phyloP scores from a whole-genome alignment of 345 rosid species.

The Eucalyptus cloeziana region DNA sequence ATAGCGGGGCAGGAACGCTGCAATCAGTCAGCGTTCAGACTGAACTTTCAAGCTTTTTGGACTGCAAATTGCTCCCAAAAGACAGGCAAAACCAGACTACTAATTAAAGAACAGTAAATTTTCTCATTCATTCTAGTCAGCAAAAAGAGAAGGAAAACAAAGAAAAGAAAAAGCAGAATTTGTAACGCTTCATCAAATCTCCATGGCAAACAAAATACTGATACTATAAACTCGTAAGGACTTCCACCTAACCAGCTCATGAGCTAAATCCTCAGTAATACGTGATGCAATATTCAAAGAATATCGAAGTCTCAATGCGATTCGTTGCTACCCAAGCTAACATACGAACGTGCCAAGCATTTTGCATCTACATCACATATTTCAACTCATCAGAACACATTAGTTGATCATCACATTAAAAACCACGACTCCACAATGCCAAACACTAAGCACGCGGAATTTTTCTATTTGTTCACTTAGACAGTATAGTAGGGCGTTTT shows the following conservation, averaged over 20 bases:
- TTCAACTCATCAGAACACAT: background rate
- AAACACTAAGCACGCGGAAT: background rate
- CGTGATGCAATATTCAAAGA: background rate
- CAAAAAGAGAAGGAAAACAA: background rate
- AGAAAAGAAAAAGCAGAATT: background rate
- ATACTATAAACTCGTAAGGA: background rate
- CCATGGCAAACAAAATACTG: background rate
- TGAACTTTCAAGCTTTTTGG: background rate
- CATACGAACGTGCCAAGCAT: background rate
- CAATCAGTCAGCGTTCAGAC: background rate
- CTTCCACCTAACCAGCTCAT: background rate
- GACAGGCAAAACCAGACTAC: background rate
- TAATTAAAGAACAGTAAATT: background rate
- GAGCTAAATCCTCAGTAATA: background rate
- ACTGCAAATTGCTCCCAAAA: background rate
- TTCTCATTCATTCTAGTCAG: background rate
- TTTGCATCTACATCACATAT: background rate
- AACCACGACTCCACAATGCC: background rate
- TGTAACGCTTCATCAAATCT: background rate
- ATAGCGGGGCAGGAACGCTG: background rate
- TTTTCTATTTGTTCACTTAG: background rate
- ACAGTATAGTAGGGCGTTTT: background rate
- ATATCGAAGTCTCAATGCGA: background rate
- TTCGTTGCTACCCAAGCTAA: background rate
- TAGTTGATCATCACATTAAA: background rate